Evolutionary conservation across 768 basidiomycete genomes (phyloP).

Genomic region (Kondoa subrosea): DNA sequence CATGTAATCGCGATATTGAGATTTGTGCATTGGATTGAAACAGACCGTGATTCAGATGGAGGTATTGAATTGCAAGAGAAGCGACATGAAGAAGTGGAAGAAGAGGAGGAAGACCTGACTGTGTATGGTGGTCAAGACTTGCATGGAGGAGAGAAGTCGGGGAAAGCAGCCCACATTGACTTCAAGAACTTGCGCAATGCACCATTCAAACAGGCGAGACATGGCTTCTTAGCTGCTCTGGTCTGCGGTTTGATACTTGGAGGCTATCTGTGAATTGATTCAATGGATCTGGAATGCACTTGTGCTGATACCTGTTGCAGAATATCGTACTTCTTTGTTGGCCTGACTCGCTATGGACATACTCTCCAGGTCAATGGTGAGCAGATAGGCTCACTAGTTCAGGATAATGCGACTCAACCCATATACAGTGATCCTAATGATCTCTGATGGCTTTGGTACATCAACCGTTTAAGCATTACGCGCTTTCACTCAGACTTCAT

Average conservation of each 20-base stretch:
- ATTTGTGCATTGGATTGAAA: neutral
- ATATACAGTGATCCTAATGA: constrained; percentile 21
- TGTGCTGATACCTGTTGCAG: too few species aligned
- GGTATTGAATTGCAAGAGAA: neutral
- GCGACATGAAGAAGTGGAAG: neutral
- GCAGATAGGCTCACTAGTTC: too few species aligned
- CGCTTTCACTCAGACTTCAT: too few species aligned
- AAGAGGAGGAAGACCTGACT: constrained; percentile 1
- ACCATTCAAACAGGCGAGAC: neutral
- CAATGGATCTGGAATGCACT: too few species aligned
- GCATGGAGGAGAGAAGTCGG: neutral
- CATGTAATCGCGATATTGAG: neutral
- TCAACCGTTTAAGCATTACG: too few species aligned
- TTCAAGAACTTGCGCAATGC: neutral
- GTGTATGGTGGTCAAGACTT: neutral
- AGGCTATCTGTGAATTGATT: constrained; percentile 1
- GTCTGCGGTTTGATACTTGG: neutral
- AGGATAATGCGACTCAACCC: too few species aligned
- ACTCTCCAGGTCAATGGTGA: constrained; percentile 16
- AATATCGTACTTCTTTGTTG: neutral
- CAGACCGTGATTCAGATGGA: neutral
- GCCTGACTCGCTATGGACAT: neutral
- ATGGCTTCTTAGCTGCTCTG: neutral
- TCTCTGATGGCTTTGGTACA: constrained; percentile 18
- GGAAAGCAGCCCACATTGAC: neutral